Evolutionary conservation across 108 stramenopile genomes (phyloP).

Genomic region (Hondaea fermentalgiana): DNA sequence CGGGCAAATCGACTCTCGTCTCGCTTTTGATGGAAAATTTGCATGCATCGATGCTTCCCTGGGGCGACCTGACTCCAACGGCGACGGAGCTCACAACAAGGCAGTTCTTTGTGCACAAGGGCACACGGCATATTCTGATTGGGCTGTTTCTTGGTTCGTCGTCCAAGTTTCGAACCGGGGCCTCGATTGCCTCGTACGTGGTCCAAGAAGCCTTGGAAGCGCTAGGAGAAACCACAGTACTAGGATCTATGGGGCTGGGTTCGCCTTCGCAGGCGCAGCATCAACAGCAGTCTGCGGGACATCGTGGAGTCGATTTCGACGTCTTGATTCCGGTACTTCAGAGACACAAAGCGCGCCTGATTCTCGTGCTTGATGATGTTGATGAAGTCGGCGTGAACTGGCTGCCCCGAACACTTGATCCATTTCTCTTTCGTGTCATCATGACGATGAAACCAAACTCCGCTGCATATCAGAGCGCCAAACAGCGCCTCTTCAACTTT

Average conservation of each 20-base stretch:
- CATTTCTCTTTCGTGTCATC: not conserved
- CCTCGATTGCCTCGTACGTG: not conserved
- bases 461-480: not conserved
- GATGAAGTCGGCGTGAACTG: not conserved
- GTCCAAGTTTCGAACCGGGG: not conserved
- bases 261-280: not conserved
- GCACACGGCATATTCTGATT: not conserved
- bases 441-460: not conserved
- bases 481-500: not conserved
- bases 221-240: not conserved
- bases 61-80: not conserved
- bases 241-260: too few relatives aligned
- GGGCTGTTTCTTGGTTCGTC: not conserved
- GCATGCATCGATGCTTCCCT: not conserved
- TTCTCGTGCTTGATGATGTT: not conserved
- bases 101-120: not conserved
- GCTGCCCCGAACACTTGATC: not conserved
- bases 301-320: not conserved
- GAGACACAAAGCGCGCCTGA: not conserved
- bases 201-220: not conserved
- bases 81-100: not conserved
- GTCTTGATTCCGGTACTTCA: not conserved
- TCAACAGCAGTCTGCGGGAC: not conserved
- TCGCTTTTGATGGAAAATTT: not conserved
- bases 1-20: not conserved